Conservation (phyloP, 2,329 filamentous ascomycete genomes). For the Colletotrichum musicola region DNA sequence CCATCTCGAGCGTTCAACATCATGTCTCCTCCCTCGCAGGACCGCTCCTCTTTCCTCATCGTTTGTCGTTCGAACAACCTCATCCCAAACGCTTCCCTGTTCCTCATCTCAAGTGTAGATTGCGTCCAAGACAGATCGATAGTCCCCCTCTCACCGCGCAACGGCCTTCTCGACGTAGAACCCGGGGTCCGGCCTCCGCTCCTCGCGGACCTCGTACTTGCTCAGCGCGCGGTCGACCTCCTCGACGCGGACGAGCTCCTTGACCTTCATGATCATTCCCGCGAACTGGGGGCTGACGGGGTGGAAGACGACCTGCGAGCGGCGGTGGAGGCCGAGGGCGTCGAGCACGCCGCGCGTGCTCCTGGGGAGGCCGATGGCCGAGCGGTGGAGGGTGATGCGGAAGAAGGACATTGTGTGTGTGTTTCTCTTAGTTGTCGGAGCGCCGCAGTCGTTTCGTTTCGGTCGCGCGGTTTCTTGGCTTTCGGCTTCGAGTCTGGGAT, state of each 20-base stretch:
- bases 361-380: slow-evolving; percentile 86
- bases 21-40: too few relatives aligned
- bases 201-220: slow-evolving; percentile 76
- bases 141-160: slow-evolving; percentile 49
- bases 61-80: background rate
- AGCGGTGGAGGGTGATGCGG: slow-evolving; percentile 90
- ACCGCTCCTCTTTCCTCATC: background rate
- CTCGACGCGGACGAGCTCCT: slow-evolving; percentile 87
- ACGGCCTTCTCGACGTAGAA: slow-evolving; percentile 80
- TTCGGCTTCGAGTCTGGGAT: too few relatives aligned
- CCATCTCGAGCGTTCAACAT: background rate
- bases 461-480: too few relatives aligned
- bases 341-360: slow-evolving; percentile 84
- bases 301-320: slow-evolving; percentile 90
- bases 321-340: slow-evolving; percentile 86
- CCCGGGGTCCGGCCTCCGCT: slow-evolving; percentile 80
- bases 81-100: too few relatives aligned
- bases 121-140: too few relatives aligned
- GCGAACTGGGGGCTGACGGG: slow-evolving; percentile 84
- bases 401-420: slow-evolving; percentile 77
- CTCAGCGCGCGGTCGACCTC: slow-evolving; percentile 78
- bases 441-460: too few relatives aligned
- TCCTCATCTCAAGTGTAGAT: slow-evolving; percentile 14
- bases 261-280: slow-evolving; percentile 93
- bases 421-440: too few relatives aligned